phyloP scores from a whole-genome alignment of 140 eudicot genomes.

The Ambrosia hybrid region DNA sequence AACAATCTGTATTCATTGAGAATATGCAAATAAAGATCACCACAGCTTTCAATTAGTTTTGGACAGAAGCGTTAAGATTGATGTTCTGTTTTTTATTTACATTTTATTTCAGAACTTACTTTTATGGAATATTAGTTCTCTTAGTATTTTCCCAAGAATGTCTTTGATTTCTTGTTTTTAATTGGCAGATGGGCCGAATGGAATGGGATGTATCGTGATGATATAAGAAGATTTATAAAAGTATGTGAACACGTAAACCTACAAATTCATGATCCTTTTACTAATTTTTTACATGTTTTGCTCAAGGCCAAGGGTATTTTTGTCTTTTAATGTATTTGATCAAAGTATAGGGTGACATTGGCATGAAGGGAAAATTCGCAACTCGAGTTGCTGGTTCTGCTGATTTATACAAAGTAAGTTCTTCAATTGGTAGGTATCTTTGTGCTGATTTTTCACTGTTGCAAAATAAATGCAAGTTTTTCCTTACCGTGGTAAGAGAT shows the following conservation, averaged over 20 bases:
- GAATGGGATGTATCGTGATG: conserved; percentile 99
- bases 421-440: conserved; percentile 4
- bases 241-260: conserved; percentile 28
- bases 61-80: background rate
- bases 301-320: conserved; percentile 16
- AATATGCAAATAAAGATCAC: no score
- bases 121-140: conserved; percentile 8
- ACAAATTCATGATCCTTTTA: background rate
- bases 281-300: conserved; percentile 3
- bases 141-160: conserved; percentile 8
- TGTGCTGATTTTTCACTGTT: background rate
- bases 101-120: background rate
- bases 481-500: background rate
- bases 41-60: no score
- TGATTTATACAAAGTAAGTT: conserved; percentile 80
- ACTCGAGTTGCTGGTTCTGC: conserved; percentile 97
- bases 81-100: background rate
- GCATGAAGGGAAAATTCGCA: conserved; percentile 94
- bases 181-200: conserved; percentile 96
- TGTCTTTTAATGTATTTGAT: conserved; percentile 19
- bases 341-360: conserved; percentile 69
- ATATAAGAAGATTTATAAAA: conserved; percentile 84
- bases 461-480: background rate
- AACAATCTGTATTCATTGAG: no score
- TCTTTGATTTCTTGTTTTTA: conserved; percentile 15